These are phyloP conservation scores for Chrysochromulina parva DNA, from an alignment of 78 protist genomes.

Conservation along the genomic window DNA sequence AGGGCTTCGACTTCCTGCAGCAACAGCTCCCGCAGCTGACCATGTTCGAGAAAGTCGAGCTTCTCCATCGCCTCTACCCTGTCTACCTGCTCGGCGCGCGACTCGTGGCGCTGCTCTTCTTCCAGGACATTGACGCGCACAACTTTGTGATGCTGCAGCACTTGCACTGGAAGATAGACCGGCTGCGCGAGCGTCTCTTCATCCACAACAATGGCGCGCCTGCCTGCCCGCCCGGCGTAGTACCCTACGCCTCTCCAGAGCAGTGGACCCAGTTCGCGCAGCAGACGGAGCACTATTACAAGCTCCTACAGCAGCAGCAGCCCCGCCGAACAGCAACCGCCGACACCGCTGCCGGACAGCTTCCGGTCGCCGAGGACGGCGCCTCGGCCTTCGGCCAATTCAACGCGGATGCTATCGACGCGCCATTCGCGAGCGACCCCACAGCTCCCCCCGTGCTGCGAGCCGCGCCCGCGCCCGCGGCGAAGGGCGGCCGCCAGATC, in stretches of 20 bases:
- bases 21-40: background rate
- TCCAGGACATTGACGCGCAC: background rate
- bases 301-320: too few species aligned
- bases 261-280: too few species aligned
- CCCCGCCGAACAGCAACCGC: too few species aligned
- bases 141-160: slow-evolving; percentile 2
- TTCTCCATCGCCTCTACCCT: slow-evolving; percentile 5
- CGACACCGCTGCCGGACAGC: too few species aligned
- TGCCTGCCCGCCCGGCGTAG: too few species aligned
- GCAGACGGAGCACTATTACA: too few species aligned
- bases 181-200: background rate
- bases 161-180: background rate
- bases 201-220: background rate
- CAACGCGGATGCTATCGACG: too few species aligned
- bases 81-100: background rate
- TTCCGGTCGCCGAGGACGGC: too few species aligned
- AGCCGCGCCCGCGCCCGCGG: background rate
- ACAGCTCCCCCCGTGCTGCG: background rate
- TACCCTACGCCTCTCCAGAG: too few species aligned
- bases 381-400: too few species aligned
- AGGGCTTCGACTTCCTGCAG: background rate
- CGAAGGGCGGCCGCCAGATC: background rate
- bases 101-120: background rate
- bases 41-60: background rate
- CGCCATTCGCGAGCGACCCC: too few species aligned